Evolutionary conservation across 2,329 filamentous ascomycete species (phyloP).

Genomic region (Diplodia intermedia): DNA sequence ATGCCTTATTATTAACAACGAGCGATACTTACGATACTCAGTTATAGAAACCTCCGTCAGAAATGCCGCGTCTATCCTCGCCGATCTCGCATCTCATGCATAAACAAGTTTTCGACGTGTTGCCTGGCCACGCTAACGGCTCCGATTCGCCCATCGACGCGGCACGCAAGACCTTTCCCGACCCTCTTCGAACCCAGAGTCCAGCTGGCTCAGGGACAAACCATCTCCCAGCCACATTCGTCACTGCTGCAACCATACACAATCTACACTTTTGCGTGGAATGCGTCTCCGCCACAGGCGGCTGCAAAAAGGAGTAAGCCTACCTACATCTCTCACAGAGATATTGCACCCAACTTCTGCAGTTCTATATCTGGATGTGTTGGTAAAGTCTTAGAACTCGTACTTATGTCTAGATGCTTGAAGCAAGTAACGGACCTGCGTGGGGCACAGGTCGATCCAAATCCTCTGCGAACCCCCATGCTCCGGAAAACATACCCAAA

Average conservation of each 20-base stretch:
- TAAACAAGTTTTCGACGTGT: background rate
- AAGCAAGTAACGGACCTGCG: too few relatives aligned
- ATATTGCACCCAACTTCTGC: too few relatives aligned
- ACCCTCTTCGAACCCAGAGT: background rate
- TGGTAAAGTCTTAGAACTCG: too few relatives aligned
- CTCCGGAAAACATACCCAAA: too few relatives aligned
- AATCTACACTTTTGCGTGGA: background rate
- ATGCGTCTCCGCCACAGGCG: too few relatives aligned
- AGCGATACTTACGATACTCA: background rate
- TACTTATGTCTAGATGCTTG: too few relatives aligned
- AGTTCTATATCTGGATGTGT: too few relatives aligned
- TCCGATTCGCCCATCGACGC: background rate
- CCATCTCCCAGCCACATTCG: constrained; percentile 3
- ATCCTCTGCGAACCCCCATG: too few relatives aligned
- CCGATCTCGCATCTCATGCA: background rate
- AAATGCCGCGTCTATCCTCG: background rate
- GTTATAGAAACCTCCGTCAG: background rate
- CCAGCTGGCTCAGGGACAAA: background rate
- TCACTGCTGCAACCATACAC: background rate
- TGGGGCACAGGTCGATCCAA: too few relatives aligned
- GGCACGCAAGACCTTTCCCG: background rate
- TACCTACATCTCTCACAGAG: too few relatives aligned
- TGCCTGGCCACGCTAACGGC: background rate
- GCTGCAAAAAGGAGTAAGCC: too few relatives aligned
- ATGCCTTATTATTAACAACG: background rate